Percentiles rank a stretch among this genome's conserved stretches.
Conservation (phyloP, 345 rosid genomes). For the Luvunga scandens region DNA sequence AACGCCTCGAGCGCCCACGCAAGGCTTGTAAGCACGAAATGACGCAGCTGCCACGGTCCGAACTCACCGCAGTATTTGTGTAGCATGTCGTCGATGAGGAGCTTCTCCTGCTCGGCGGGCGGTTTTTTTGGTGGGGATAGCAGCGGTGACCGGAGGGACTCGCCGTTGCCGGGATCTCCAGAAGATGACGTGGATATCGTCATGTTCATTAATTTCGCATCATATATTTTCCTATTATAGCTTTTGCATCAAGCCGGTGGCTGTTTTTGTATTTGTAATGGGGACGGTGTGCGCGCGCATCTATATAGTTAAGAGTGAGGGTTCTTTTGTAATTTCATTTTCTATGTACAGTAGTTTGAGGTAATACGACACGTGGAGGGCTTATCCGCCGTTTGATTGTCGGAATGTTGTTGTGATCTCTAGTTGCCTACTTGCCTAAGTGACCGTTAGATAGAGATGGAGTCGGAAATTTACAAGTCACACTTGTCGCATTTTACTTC, state of each 20-base stretch:
- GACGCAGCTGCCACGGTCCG: conserved; percentile 83
- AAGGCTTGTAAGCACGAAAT: conserved; percentile 73
- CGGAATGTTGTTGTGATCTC: background rate
- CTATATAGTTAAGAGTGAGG: background rate
- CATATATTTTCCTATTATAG: background rate
- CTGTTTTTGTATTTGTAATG: background rate
- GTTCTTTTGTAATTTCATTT: background rate
- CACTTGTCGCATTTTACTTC: too few relatives aligned
- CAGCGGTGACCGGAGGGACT: conserved; percentile 30
- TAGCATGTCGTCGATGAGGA: conserved; percentile 77
- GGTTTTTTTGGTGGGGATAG: conserved; percentile 16
- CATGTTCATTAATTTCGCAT: background rate
- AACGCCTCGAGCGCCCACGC: conserved; percentile 95
- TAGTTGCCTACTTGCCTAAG: background rate
- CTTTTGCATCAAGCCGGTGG: background rate
- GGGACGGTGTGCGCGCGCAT: background rate
- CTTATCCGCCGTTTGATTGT: background rate
- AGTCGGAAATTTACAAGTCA: too few relatives aligned
- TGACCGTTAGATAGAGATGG: too few relatives aligned
- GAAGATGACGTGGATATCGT: conserved; percentile 16
- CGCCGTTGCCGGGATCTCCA: conserved; percentile 8
- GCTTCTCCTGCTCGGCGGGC: conserved; percentile 34
- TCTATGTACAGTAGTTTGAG: too few relatives aligned
- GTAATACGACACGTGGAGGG: background rate
- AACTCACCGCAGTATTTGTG: conserved; percentile 80